Conservation (phyloP, 768 basidiomycete species). For the Pleurotus ostreatus region DNA sequence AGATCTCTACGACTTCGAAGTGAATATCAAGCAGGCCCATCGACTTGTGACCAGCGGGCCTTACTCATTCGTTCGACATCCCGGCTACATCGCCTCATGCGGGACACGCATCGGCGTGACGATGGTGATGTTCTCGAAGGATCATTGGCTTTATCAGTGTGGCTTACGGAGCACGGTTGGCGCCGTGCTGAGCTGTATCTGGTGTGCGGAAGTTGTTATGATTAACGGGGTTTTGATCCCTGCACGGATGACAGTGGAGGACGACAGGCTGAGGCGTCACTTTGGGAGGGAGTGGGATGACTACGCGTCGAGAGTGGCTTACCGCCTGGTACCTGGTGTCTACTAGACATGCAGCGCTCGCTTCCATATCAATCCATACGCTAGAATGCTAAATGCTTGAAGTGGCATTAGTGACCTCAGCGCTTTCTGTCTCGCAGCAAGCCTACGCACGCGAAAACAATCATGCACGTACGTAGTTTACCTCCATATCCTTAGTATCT, state of each 20-base stretch:
- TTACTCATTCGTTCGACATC: background rate
- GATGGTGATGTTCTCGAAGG: background rate
- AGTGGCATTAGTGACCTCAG: no score
- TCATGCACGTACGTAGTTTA: no score
- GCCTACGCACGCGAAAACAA: no score
- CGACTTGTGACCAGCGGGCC: background rate
- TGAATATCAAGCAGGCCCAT: background rate
- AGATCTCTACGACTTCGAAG: background rate
- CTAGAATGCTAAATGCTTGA: no score
- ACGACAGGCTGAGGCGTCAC: background rate
- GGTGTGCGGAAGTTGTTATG: no score
- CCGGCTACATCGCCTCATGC: background rate
- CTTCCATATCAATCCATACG: no score
- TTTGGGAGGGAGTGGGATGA: constrained; percentile 4
- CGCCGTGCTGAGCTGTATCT: background rate
- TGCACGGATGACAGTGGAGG: constrained; percentile 4
- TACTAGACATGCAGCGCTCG: no score
- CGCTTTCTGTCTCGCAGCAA: no score
- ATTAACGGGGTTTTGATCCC: background rate
- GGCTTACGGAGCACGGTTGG: background rate
- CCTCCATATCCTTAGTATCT: no score
- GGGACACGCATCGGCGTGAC: background rate
- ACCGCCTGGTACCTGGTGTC: no score
- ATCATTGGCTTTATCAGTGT: background rate
- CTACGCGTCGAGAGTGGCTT: background rate